These are phyloP conservation scores for Tephrocybe sp. DNA, from an alignment of 768 basidiomycete genomes.

Conservation along the genomic window DNA sequence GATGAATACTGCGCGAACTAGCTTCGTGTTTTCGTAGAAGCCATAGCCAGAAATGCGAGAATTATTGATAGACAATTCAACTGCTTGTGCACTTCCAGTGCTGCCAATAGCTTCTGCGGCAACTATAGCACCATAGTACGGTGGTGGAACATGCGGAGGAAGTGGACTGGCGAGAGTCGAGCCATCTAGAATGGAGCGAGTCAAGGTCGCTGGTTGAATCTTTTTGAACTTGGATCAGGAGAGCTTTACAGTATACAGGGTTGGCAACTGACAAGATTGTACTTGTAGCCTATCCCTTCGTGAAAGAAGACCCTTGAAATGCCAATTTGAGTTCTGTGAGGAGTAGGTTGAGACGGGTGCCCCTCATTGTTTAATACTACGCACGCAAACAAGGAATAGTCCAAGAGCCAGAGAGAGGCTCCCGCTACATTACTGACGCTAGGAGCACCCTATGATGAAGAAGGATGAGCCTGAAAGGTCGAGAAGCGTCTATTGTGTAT, in stretches of 20 bases:
- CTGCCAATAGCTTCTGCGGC: constrained; percentile 55
- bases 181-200: constrained; percentile 55
- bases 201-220: constrained; percentile 64
- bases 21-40: constrained; percentile 43
- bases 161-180: constrained; percentile 45
- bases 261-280: constrained; percentile 47
- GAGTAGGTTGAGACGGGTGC: background rate
- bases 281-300: constrained; percentile 70
- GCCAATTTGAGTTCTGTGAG: constrained; percentile 31
- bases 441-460: constrained; percentile 34
- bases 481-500: background rate
- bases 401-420: constrained; percentile 64
- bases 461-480: background rate
- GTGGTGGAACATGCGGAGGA: constrained; percentile 60
- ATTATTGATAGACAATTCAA: constrained; percentile 48
- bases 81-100: constrained; percentile 33
- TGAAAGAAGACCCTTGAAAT: constrained; percentile 61
- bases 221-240: constrained; percentile 18
- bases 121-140: constrained; percentile 65
- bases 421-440: constrained; percentile 71
- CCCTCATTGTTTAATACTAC: constrained; percentile 7
- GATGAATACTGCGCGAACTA: constrained; percentile 55
- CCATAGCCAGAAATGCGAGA: constrained; percentile 57
- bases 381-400: constrained; percentile 59
- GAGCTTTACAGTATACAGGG: background rate